Evolutionary conservation across 176 grass and related monocot species (phyloP), one percentile per base, ranked within the genome.

Genomic region (Oryza coarctata): DNA sequence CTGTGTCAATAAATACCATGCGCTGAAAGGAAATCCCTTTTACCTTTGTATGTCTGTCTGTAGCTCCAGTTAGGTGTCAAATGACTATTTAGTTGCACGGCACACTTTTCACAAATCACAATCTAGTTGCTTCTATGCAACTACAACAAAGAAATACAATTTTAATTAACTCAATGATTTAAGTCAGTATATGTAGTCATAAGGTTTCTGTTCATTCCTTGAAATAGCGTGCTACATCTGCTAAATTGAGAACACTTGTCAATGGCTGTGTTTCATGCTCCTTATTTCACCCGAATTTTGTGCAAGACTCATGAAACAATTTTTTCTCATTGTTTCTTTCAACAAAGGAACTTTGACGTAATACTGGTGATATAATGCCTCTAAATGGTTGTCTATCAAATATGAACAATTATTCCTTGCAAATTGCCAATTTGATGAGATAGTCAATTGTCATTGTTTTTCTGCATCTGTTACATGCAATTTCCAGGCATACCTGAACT

Each of bases 181-280:
- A 67, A 34, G 4, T 79, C 17, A 79, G 8, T 41, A 32, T 44
- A 38, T 17, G 45, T 49, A 49, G 45, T 49, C 18, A 60, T 25
- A 14, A 50, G 27, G 57, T 79, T n/a, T 73, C 29, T 78, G 9
- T 70, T 47, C 63, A 14, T 47, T 71, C n/a, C 61, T 38, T 70
- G 0, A 50, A 29, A 18, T 62, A 12, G 63, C 29, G n/a, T 6
- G 2, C n/a, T 65, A 27, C 15, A 85, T 9, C 5, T 72, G 3
- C n/a, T 64, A 11, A 41, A 64, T 72, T 26, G 35, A 55, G 20
- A 25, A 6, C 36, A 45, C 13, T 66, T 14, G 13, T 49, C 4
- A 40, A 58, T 7, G 1, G 17, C 65, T 7, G 20, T 45, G 15
- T 40, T 27, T 63, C 28, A 44, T 8, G 2, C 25, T 47, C 27